These are phyloP conservation scores for Hyaloscypha finlandica DNA, from an alignment of 495 filamentous ascomycete genomes.

Conservation along the genomic window DNA sequence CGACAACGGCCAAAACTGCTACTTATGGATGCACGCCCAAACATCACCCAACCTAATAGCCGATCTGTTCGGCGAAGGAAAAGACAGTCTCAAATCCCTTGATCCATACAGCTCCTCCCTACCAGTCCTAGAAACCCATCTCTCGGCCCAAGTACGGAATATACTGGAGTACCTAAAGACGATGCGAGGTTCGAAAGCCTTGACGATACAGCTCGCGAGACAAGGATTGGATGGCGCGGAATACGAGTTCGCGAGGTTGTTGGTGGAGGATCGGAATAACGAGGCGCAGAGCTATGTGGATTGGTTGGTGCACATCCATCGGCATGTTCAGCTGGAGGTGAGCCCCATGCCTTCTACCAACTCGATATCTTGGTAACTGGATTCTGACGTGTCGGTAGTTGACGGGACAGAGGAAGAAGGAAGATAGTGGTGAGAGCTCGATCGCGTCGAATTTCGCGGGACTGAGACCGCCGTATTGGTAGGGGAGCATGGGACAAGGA, in stretches of 20 bases:
- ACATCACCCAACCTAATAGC: slow-evolving; percentile 76
- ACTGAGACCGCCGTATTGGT: slow-evolving; percentile 75
- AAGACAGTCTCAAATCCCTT: slow-evolving; percentile 68
- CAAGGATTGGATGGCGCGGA: slow-evolving; percentile 95
- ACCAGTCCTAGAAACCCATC: slow-evolving; percentile 83
- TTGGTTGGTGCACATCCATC: slow-evolving; percentile 95
- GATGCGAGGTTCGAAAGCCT: slow-evolving; percentile 80
- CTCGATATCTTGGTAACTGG: slow-evolving; percentile 21
- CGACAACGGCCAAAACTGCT: slow-evolving; percentile 90
- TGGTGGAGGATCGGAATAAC: slow-evolving; percentile 95
- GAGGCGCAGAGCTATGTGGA: slow-evolving; percentile 98
- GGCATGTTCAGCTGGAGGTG: slow-evolving; percentile 87
- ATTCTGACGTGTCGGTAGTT: slow-evolving; percentile 42
- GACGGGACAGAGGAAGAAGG: slow-evolving; percentile 75
- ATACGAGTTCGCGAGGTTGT: slow-evolving; percentile 88
- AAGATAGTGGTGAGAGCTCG: slow-evolving; percentile 58
- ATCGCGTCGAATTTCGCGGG: slow-evolving; percentile 64
- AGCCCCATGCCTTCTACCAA: slow-evolving; percentile 36
- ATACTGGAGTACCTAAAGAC: slow-evolving; percentile 83
- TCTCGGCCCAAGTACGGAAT: slow-evolving; percentile 94
- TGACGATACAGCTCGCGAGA: slow-evolving; percentile 86
- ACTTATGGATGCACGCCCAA: slow-evolving; percentile 89
- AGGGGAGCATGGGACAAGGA: not conserved
- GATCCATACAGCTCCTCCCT: slow-evolving; percentile 77
- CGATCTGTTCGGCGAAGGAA: slow-evolving; percentile 85